These are phyloP conservation scores for Globisporangium abappressorium DNA, from an alignment of 352 stramenopile species.

Conservation along the genomic window DNA sequence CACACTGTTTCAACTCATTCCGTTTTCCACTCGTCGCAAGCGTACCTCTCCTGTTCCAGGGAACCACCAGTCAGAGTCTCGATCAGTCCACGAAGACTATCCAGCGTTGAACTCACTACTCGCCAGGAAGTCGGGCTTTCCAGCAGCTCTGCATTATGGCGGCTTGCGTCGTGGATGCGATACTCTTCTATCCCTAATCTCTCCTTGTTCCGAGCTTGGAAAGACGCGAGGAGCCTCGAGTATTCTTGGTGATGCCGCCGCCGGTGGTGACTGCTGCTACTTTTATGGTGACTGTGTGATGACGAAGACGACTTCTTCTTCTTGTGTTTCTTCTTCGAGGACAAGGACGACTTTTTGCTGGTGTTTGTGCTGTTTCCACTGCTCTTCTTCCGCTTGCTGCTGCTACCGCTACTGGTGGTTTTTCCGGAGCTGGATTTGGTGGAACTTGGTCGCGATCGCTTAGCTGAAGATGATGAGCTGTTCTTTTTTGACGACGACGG, in stretches of 20 bases:
- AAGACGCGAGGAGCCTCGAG: constrained; percentile 54
- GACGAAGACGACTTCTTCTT: constrained; percentile 69
- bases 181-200: constrained; percentile 53
- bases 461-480: constrained; percentile 41
- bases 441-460: constrained; percentile 28
- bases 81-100: constrained; percentile 54
- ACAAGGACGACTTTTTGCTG: constrained; percentile 56
- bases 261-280: constrained; percentile 43
- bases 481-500: constrained; percentile 27
- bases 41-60: constrained; percentile 67
- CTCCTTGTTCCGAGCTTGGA: constrained; percentile 55
- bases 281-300: constrained; percentile 46
- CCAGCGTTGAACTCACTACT: constrained; percentile 68
- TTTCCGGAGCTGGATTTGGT: constrained; percentile 47
- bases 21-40: neutral
- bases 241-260: constrained; percentile 70
- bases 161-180: constrained; percentile 38
- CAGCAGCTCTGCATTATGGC: constrained; percentile 26
- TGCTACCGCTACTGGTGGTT: constrained; percentile 26
- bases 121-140: constrained; percentile 63
- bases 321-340: constrained; percentile 62
- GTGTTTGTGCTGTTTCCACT: constrained; percentile 50
- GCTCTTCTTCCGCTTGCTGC: constrained; percentile 41
- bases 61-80: constrained; percentile 55
- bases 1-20: neutral